A percentile compares a stretch with the other conserved stretches of the same genome.
Conservation (phyloP, 2,329 filamentous ascomycete genomes). For the Talaromyces marneffei region DNA sequence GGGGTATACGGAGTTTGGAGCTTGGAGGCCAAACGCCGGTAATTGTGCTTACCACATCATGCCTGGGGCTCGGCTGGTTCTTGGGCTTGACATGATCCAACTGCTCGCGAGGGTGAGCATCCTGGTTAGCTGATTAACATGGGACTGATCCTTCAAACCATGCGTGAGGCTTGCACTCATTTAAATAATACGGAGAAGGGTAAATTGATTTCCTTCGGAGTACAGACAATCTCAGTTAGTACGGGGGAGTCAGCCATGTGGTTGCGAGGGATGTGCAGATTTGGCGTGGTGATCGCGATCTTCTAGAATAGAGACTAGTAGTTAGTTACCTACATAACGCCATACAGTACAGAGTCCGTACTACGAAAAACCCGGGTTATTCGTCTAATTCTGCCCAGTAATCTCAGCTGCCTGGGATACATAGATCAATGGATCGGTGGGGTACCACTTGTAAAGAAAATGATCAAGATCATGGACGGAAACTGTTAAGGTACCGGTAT, state of each 20-base stretch:
- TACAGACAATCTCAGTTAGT: background rate
- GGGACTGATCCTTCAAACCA: background rate
- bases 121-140: background rate
- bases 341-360: background rate
- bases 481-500: background rate
- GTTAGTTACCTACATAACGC: background rate
- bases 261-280: constrained; percentile 2
- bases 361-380: background rate
- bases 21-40: background rate
- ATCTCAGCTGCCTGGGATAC: background rate
- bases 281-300: constrained; percentile 8
- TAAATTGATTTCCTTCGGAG: background rate
- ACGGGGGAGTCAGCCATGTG: constrained; percentile 1
- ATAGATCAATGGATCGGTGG: constrained; percentile 1
- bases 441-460: background rate
- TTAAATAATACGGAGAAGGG: background rate
- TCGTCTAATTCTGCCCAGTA: background rate
- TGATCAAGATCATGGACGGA: too few relatives aligned
- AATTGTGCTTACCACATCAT: background rate
- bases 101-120: background rate
- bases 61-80: background rate
- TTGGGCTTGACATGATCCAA: background rate
- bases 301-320: constrained; percentile 2
- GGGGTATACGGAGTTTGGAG: background rate
- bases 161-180: background rate